Evolutionary conservation across 2,329 filamentous ascomycete genomes (phyloP), one percentile per base, ranked within the genome.

Genomic region (Sclerotinia sclerotiorum): DNA sequence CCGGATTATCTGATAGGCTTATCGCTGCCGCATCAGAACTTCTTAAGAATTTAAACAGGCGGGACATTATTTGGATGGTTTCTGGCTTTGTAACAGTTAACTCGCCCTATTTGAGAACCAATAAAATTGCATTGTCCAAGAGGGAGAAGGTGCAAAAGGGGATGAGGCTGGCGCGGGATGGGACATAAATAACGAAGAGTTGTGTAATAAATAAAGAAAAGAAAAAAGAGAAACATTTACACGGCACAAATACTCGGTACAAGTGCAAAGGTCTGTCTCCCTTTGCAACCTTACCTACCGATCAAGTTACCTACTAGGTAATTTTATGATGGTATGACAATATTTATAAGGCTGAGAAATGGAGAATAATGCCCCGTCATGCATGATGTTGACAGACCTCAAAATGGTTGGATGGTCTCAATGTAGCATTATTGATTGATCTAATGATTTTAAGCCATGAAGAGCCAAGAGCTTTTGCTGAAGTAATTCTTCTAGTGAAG

Each of bases 31-130:
- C 7, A 51, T 19, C 29, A 49, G n/a, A 57, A 24, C 10, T 19
- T 19, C 17, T 21, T 10, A n/a, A 19, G 54, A 19, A 32, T 29
- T 11, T 21, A 35, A 39, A 13, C 21, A 32, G 5, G n/a, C 32
- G 35, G 35, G 35, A 39, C 35, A 39, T 11, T n/a, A n/a, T n/a
- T 32, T 32, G 4, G 52, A 21, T 35, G 32, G 29, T 15, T 19
- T 13, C 35, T 61, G 57, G 57, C 57, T 48, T 61, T 61, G 57
- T 55, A n/a, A 55, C 51, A 32, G 35, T 55, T 29, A 55, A 55
- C 52, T n/a, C 29, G 52, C 29, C 52, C 10, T n/a, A 21, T 55
- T 15, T 13, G 19, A 55, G 52, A 55, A 35, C 39, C 54, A 49
- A 61, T 49, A 61, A 32, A 2, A 17, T 21, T 17, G n/a, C n/a